Percentiles rank a stretch among this genome's conserved stretches.
phyloP scores from a whole-genome alignment of 2,329 filamentous ascomycete genomes.

The Fusarium secorum region DNA sequence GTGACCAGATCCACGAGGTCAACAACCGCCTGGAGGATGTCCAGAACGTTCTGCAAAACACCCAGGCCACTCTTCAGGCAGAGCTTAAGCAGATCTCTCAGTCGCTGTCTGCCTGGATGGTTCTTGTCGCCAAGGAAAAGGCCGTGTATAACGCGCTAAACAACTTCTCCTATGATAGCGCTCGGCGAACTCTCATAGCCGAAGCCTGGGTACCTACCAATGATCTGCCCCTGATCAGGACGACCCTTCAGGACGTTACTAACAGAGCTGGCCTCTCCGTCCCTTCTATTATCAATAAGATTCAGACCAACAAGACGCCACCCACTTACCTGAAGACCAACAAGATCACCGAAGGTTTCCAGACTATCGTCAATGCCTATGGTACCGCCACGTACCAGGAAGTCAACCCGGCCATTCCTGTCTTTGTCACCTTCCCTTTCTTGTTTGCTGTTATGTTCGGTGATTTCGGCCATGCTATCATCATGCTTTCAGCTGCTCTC shows the following conservation, averaged over 20 bases:
- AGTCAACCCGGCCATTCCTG: conserved; percentile 93
- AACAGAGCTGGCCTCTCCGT: conserved; percentile 96
- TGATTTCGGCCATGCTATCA: conserved; percentile 90
- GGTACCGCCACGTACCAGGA: conserved; percentile 97
- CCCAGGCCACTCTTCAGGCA: conserved; percentile 90
- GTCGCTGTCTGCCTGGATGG: conserved; percentile 94
- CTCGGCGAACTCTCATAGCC: conserved; percentile 93
- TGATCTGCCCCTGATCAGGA: conserved; percentile 86
- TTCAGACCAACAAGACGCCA: conserved; percentile 95
- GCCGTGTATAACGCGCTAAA: conserved; percentile 96
- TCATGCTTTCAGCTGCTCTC: conserved; percentile 83
- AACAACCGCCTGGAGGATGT: conserved; percentile 93
- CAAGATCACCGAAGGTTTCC: conserved; percentile 97
- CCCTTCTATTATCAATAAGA: conserved; percentile 97
- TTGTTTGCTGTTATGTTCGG: conserved; percentile 99
- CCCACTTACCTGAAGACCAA: conserved; percentile 98
- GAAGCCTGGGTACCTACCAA: conserved; percentile 98
- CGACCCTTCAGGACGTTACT: conserved; percentile 94
- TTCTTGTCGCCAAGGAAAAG: conserved; percentile 98
- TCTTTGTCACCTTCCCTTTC: conserved; percentile 99
- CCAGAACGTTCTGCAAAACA: conserved; percentile 91
- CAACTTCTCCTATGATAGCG: conserved; percentile 94
- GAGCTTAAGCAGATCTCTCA: conserved; percentile 94
- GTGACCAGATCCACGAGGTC: conserved; percentile 97
- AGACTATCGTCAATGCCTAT: conserved; percentile 98